Conservation (phyloP, 257 asterid genomes). For the Coffea canephora region DNA sequence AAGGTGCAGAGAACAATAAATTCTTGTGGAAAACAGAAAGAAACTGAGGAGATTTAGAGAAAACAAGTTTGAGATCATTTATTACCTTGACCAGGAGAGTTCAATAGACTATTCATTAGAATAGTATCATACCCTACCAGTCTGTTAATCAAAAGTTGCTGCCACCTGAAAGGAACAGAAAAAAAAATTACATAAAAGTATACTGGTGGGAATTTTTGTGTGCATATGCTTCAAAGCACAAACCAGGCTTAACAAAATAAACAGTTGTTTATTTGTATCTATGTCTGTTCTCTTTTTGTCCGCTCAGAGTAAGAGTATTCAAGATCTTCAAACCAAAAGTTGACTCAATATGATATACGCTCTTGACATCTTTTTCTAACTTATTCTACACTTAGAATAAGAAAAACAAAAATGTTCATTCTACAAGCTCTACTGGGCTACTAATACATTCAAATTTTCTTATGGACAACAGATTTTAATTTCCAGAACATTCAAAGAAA, state of each 20-base stretch:
- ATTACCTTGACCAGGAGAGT: conserved; percentile 89
- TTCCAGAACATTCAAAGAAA: neutral
- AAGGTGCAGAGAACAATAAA: neutral
- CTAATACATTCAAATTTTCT: neutral
- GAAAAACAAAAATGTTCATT: neutral
- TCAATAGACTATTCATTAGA: conserved; percentile 90
- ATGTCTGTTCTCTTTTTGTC: too few relatives aligned
- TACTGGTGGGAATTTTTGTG: neutral
- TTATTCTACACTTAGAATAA: too few relatives aligned
- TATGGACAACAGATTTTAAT: neutral
- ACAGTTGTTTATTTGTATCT: neutral
- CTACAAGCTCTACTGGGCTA: neutral
- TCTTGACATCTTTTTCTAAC: neutral
- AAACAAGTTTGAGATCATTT: conserved; percentile 16
- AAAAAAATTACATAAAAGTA: neutral
- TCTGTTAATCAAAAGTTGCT: conserved; percentile 94
- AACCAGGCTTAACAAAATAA: neutral
- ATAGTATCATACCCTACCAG: conserved; percentile 97
- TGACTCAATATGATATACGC: neutral
- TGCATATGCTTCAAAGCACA: neutral
- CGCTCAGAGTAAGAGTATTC: neutral
- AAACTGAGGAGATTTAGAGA: neutral
- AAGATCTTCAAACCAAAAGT: neutral
- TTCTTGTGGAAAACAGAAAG: neutral
- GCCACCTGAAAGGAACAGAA: conserved; percentile 67